Conservation (phyloP, 2,329 filamentous ascomycete species). For the Cladosporium velox region DNA sequence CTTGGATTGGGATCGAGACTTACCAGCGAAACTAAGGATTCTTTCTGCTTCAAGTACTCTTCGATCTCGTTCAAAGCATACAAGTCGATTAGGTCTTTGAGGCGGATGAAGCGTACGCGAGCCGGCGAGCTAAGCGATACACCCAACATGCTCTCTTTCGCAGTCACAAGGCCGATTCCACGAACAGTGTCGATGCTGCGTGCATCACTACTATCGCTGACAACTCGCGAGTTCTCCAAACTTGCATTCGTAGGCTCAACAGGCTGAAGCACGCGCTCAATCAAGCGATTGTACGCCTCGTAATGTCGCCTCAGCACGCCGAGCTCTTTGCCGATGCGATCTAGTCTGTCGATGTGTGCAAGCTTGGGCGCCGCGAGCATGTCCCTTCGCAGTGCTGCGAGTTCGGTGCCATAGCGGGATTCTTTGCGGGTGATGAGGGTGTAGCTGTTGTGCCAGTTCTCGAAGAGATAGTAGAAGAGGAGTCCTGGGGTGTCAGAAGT, state of each 20-base stretch:
- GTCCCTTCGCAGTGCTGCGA: conserved; percentile 50
- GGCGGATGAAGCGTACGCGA: conserved; percentile 58
- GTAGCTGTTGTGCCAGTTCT: conserved; percentile 64
- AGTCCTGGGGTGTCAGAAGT: conserved; percentile 59
- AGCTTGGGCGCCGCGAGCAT: conserved; percentile 56
- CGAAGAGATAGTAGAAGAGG: conserved; percentile 67
- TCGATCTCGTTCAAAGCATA: conserved; percentile 64
- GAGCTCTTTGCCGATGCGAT: conserved; percentile 62
- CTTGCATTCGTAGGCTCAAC: conserved; percentile 46
- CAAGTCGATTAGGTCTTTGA: conserved; percentile 60
- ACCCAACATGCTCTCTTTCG: conserved; percentile 44
- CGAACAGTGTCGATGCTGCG: conserved; percentile 30
- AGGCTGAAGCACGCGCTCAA: conserved; percentile 58
- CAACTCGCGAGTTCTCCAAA: conserved; percentile 47
- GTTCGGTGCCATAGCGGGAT: conserved; percentile 49
- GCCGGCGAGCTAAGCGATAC: conserved; percentile 53
- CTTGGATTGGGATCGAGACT: conserved; percentile 25
- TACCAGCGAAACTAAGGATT: conserved; percentile 68
- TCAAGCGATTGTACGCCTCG: conserved; percentile 60
- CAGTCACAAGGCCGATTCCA: conserved; percentile 25
- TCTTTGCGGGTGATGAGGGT: conserved; percentile 55
- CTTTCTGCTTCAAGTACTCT: conserved; percentile 68
- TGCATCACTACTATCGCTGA: conserved; percentile 28
- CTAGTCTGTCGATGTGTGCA: conserved; percentile 53
- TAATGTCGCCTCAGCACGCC: conserved; percentile 63